phyloP scores from a whole-genome alignment of 257 asterid species.

The Nicotiana benthamiana region DNA sequence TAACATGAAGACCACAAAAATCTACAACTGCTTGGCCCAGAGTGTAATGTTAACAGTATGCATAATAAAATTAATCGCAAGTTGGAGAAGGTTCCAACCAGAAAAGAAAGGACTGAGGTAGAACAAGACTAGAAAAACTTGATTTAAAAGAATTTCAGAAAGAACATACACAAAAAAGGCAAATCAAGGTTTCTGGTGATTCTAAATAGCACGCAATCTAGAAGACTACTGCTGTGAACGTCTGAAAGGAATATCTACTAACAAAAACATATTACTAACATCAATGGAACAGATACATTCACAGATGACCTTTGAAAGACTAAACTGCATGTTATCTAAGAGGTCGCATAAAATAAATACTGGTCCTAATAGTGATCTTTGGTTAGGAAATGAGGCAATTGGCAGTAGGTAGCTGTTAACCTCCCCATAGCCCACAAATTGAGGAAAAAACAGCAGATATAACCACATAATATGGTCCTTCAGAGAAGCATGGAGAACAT shows the following conservation, averaged over 20 bases:
- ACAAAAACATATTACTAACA: background rate
- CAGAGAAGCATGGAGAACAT: slow-evolving; percentile 25
- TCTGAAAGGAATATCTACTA: background rate
- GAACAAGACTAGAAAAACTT: background rate
- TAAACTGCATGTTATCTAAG: background rate
- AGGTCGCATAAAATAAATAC: background rate
- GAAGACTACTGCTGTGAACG: background rate
- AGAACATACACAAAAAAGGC: background rate
- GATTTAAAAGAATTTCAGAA: background rate
- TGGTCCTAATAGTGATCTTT: background rate
- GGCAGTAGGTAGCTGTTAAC: background rate
- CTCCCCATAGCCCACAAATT: slow-evolving; percentile 1
- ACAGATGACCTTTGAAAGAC: slow-evolving; percentile 1
- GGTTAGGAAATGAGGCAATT: background rate
- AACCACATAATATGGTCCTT: slow-evolving; percentile 53
- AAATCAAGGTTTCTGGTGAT: background rate
- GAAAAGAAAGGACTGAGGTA: background rate
- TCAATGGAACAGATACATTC: background rate
- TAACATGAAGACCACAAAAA: background rate
- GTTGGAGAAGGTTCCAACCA: background rate
- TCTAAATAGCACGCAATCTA: background rate
- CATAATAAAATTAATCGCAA: background rate
- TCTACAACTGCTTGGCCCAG: background rate
- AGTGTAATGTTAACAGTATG: background rate
- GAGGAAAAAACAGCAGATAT: slow-evolving; percentile 28